Conservation (phyloP, 148 eudicot species). For the Drosera capensis region DNA sequence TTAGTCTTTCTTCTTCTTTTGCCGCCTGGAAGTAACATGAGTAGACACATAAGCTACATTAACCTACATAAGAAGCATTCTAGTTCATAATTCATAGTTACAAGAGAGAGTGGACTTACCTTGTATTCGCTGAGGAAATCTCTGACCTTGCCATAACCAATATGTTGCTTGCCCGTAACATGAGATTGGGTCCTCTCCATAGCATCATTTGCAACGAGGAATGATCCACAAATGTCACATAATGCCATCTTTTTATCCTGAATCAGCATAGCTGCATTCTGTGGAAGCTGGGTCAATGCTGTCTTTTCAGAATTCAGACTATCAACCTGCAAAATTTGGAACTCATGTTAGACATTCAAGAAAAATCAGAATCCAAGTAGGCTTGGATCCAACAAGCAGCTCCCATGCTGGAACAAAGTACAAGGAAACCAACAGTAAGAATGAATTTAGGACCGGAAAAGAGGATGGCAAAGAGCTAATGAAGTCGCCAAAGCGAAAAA, state of each 20-base stretch:
- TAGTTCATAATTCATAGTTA: too few species aligned
- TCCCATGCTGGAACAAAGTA: too few species aligned
- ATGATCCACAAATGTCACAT: slow-evolving; percentile 94
- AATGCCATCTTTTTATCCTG: slow-evolving; percentile 99
- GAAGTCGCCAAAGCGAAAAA: too few species aligned
- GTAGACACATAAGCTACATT: too few species aligned
- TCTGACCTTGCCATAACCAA: slow-evolving; percentile 92
- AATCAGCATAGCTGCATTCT: slow-evolving; percentile 52
- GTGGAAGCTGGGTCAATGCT: slow-evolving; percentile 49
- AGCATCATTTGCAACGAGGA: slow-evolving; percentile 87
- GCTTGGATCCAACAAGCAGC: too few species aligned
- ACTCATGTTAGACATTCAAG: too few species aligned
- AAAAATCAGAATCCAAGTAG: too few species aligned
- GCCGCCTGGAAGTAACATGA: slow-evolving; percentile 29
- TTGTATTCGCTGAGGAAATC: slow-evolving; percentile 66
- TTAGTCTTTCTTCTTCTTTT: slow-evolving; percentile 80
- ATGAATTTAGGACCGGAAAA: too few species aligned
- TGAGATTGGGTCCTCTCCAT: slow-evolving; percentile 97
- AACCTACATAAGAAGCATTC: too few species aligned
- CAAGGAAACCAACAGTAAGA: too few species aligned
- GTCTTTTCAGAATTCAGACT: slow-evolving; percentile 75
- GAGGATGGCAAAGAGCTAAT: too few species aligned
- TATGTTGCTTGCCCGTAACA: slow-evolving; percentile 90
- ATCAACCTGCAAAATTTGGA: slow-evolving; percentile 73
- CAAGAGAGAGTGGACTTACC: slow-evolving; percentile 35